Evolutionary conservation across 1,139 yeast species (phyloP).

Genomic region (Pichia cactophila): DNA sequence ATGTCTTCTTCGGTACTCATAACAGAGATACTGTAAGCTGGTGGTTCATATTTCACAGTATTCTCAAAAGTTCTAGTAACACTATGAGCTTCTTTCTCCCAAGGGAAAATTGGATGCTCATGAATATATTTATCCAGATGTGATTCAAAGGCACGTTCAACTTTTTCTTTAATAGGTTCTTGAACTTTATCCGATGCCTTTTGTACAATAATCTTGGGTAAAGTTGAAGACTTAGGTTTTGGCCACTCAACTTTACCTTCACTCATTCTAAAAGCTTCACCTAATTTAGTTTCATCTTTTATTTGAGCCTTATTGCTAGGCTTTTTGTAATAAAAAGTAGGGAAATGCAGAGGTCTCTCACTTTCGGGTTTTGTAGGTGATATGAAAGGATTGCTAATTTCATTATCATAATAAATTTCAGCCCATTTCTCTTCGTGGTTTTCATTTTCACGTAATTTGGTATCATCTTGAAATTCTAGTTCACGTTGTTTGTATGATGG

Average conservation of each 20-base stretch:
- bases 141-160: constrained; percentile 1
- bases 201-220: not conserved
- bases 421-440: too few species aligned
- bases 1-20: constrained; percentile 1
- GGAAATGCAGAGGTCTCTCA: constrained; percentile 10
- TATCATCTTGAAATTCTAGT: not conserved
- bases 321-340: constrained; percentile 16
- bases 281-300: constrained; percentile 20
- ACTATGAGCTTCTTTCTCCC: constrained; percentile 28
- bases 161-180: not conserved
- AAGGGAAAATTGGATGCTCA: constrained; percentile 36
- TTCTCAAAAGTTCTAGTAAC: constrained; percentile 18
- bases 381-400: constrained; percentile 6
- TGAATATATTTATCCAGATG: constrained; percentile 16
- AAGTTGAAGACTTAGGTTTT: not conserved
- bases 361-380: not conserved
- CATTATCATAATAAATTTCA: not conserved
- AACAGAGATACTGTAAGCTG: constrained; percentile 12
- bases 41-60: constrained; percentile 13
- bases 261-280: constrained; percentile 34
- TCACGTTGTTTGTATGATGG: not conserved
- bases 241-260: constrained; percentile 28
- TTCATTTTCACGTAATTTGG: not conserved
- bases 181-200: not conserved
- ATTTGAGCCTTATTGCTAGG: constrained; percentile 8